A percentile compares a stretch with the other conserved stretches of the same genome.
phyloP scores from a whole-genome alignment of 2,329 filamentous ascomycete species.

The Diaporthe longicolla region DNA sequence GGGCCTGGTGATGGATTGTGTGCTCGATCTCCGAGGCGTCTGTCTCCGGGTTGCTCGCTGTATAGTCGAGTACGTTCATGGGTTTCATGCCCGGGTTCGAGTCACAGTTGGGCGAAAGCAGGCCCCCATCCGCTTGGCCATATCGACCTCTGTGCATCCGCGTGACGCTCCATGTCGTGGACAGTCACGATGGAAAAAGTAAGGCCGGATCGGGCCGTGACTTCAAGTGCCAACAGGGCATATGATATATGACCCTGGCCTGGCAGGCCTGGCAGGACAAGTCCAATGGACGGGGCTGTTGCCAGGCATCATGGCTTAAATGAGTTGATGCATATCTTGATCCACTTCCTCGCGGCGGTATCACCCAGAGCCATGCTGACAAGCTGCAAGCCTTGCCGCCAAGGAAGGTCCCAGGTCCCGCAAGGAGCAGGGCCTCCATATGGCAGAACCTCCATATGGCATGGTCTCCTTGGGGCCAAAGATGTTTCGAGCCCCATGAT shows the following conservation, averaged over 20 bases:
- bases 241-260: slow-evolving; percentile 1
- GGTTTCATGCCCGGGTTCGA: neutral
- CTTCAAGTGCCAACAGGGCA: slow-evolving; percentile 40
- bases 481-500: slow-evolving; percentile 50
- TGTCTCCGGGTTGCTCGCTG: neutral
- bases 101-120: neutral
- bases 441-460: slow-evolving; percentile 40
- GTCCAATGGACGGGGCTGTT: slow-evolving; percentile 9
- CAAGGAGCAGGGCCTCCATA: slow-evolving; percentile 29
- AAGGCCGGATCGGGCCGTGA: slow-evolving; percentile 51
- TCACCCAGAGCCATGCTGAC: slow-evolving; percentile 47
- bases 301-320: slow-evolving; percentile 18
- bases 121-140: neutral
- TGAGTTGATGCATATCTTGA: slow-evolving; percentile 47
- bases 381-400: slow-evolving; percentile 47
- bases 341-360: slow-evolving; percentile 47
- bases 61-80: neutral
- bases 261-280: slow-evolving; percentile 1
- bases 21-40: neutral
- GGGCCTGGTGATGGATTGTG: neutral
- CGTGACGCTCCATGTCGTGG: slow-evolving; percentile 2
- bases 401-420: slow-evolving; percentile 43
- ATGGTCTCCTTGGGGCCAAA: slow-evolving; percentile 45
- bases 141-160: slow-evolving; percentile 30
- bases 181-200: slow-evolving; percentile 14